Evolutionary conservation across 2,329 filamentous ascomycete species (phyloP).

Genomic region (Fusarium sp.): DNA sequence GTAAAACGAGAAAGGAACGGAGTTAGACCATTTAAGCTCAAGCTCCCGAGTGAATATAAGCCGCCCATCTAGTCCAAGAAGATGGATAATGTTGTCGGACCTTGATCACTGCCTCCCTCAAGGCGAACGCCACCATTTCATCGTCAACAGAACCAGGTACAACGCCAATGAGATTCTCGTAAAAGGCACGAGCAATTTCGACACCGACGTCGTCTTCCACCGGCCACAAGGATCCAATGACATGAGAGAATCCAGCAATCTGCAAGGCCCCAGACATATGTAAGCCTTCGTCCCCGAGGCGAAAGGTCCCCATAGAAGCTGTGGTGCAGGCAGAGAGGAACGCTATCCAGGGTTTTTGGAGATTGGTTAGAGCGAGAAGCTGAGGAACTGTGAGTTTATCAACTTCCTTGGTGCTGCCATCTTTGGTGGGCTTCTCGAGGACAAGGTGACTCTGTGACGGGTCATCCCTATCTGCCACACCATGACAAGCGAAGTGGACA

Average conservation of each 20-base stretch:
- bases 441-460: neutral
- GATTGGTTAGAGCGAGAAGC: neutral
- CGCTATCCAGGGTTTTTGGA: neutral
- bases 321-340: neutral
- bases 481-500: neutral
- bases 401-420: neutral
- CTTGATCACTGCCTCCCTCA: neutral
- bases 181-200: neutral
- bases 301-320: neutral
- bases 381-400: neutral
- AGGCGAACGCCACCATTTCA: neutral
- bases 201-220: neutral
- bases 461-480: neutral
- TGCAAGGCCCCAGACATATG: neutral
- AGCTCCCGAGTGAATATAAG: neutral
- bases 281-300: neutral
- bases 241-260: neutral
- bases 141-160: neutral
- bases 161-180: neutral
- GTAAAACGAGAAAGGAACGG: neutral
- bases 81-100: neutral
- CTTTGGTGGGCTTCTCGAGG: neutral
- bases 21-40: neutral
- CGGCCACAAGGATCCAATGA: neutral
- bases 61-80: neutral